phyloP scores from a whole-genome alignment of 352 stramenopile species.

The Phytopythium litorale region DNA sequence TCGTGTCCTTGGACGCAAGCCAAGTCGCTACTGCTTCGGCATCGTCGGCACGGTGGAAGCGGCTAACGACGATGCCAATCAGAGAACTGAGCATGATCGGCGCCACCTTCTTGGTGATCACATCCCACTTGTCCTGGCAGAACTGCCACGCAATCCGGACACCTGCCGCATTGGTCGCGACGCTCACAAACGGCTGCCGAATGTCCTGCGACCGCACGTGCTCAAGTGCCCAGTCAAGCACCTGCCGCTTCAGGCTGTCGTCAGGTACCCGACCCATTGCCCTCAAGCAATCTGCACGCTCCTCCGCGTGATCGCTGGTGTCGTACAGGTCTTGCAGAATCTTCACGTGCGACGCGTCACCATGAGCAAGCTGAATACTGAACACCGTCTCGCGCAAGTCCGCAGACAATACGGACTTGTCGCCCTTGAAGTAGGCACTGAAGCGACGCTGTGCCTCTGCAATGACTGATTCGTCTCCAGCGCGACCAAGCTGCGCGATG shows the following conservation, averaged over 20 bases:
- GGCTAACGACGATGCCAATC: slow-evolving; percentile 29
- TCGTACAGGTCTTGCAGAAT: slow-evolving; percentile 62
- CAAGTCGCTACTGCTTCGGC: slow-evolving; percentile 58
- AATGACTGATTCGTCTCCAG: slow-evolving; percentile 46
- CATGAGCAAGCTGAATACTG: slow-evolving; percentile 36
- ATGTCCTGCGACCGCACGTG: slow-evolving; percentile 71
- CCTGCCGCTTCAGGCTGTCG: slow-evolving; percentile 37
- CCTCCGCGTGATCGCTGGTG: slow-evolving; percentile 56
- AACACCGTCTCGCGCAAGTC: slow-evolving; percentile 64
- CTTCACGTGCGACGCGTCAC: slow-evolving; percentile 38
- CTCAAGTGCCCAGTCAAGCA: slow-evolving; percentile 73
- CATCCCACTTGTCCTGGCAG: slow-evolving; percentile 60
- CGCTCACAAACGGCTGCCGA: slow-evolving; percentile 40
- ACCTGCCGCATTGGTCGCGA: slow-evolving; percentile 45
- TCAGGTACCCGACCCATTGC: slow-evolving; percentile 50
- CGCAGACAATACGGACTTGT: slow-evolving; percentile 38
- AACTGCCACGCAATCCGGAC: slow-evolving; percentile 62
- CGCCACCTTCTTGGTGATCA: slow-evolving; percentile 54
- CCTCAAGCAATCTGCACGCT: slow-evolving; percentile 57
- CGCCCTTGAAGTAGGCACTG: slow-evolving; percentile 38
- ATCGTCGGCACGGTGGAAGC: slow-evolving; percentile 46
- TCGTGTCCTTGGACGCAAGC: slow-evolving; percentile 47
- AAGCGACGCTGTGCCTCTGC: slow-evolving; percentile 55
- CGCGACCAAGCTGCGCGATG: slow-evolving; percentile 46
- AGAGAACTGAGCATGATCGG: slow-evolving; percentile 44